These are phyloP conservation scores for Ajuga chamaepitys DNA, from an alignment of 257 asterid genomes.

Conservation along the genomic window DNA sequence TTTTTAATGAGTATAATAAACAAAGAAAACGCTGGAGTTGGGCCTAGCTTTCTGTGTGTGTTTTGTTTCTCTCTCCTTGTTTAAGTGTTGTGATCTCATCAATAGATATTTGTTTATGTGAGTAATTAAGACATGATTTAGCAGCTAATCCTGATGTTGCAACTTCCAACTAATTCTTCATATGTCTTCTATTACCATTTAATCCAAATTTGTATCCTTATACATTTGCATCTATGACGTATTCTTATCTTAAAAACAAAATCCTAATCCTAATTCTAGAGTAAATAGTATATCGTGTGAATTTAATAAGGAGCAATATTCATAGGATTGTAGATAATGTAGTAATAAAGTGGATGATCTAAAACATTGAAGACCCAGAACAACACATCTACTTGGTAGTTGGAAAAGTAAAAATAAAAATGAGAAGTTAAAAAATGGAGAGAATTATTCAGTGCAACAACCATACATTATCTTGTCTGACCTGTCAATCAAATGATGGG, in stretches of 20 bases:
- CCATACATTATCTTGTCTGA: slow-evolving; percentile 21
- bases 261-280: too few relatives aligned
- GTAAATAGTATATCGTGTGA: too few relatives aligned
- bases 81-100: slow-evolving; percentile 1
- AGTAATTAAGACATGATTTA: slow-evolving; percentile 11
- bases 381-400: too few relatives aligned
- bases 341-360: too few relatives aligned
- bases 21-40: slow-evolving; percentile 12
- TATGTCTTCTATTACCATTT: background rate
- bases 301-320: too few relatives aligned
- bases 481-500: slow-evolving; percentile 22
- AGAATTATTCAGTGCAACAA: slow-evolving; percentile 16
- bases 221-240: too few relatives aligned
- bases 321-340: too few relatives aligned
- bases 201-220: too few relatives aligned
- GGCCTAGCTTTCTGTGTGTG: background rate
- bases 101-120: background rate
- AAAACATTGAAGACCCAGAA: too few relatives aligned
- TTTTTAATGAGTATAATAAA: slow-evolving; percentile 7
- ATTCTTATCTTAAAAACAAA: too few relatives aligned
- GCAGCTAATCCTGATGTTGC: slow-evolving; percentile 22
- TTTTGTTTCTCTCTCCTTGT: background rate
- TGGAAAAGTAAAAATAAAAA: too few relatives aligned
- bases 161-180: slow-evolving; percentile 28
- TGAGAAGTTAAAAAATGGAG: too few relatives aligned